Evolutionary conservation across 164 flowering plant species (phyloP), one percentile per base, ranked within the genome.

Genomic region (Umbilicus rupestris): DNA sequence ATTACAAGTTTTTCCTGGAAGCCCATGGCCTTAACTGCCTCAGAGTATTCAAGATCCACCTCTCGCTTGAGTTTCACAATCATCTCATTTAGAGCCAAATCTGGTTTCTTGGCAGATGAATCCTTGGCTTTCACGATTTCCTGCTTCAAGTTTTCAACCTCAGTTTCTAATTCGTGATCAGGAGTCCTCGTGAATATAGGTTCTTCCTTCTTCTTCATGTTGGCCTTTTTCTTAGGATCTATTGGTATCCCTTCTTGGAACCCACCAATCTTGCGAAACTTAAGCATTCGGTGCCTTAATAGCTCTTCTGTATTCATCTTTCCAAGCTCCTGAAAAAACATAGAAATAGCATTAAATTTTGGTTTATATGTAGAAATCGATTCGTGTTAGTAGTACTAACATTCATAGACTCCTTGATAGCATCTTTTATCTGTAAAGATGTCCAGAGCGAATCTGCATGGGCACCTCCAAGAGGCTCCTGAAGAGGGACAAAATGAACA

Each of bases 381-480:
- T 46, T 41, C 5, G 55, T n/a, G 37, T 12, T 30, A 63, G 57
- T 65, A n/a, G 24, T 59, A 78, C 98, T 79, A 68, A 94, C 99
- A 79, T 81, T 88, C 96, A 91, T 91, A 66, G 84, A 29, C 52
- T 84, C 82, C 44, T 77, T 69, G 41, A 94, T 74, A 65, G 93
- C 93, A 65, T 15, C 50, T 78, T 85, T 94, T 68, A 94, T 88
- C 74, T 84, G 96, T 69, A 89, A 82, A 20, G 99, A 94, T 44
- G 96, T 88, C 97, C 96, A 86, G 67, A 78, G 31, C 41, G 97
- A 84, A 83, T 88, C 96, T 6, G 82, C 74, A 82, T 94, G 99
- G 57, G 97, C 99, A 75, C 99, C 99, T 66, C 97, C 99, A 31
- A 94, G 89, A 52, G 99, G 99, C 73, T 94, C 99, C 99, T 94